Percentiles rank a stretch among this genome's conserved stretches.
phyloP scores from a whole-genome alignment of 179 eudicot genomes.

The Beta macrorhiza region DNA sequence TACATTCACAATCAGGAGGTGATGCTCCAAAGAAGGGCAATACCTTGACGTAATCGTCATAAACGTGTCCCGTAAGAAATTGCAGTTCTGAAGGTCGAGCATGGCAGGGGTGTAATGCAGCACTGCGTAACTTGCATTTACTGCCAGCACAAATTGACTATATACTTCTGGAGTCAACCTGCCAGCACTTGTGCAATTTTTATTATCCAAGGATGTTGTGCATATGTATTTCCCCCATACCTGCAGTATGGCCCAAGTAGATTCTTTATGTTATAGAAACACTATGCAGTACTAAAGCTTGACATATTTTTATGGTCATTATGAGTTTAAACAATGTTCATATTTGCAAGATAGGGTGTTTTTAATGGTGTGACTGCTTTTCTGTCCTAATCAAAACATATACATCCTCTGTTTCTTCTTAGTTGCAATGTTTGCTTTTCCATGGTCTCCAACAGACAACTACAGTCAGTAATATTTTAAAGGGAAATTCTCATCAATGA shows the following conservation, averaged over 20 bases:
- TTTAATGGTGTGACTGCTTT: too few species aligned
- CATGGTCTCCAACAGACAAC: too few species aligned
- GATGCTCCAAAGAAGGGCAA: slow-evolving; percentile 65
- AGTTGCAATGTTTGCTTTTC: too few species aligned
- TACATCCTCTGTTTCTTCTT: too few species aligned
- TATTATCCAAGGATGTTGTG: slow-evolving; percentile 37
- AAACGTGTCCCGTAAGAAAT: slow-evolving; percentile 73
- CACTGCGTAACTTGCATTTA: slow-evolving; percentile 75
- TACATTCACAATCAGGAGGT: slow-evolving; percentile 55
- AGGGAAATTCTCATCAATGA: too few species aligned
- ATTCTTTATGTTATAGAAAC: background rate
- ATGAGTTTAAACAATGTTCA: background rate
- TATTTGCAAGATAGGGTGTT: background rate
- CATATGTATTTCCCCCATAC: slow-evolving; percentile 82
- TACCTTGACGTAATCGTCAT: slow-evolving; percentile 49
- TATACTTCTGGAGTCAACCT: slow-evolving; percentile 77
- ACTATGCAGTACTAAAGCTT: background rate
- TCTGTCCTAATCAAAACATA: too few species aligned
- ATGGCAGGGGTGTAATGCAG: slow-evolving; percentile 74
- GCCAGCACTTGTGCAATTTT: slow-evolving; percentile 57
- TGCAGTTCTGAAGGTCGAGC: slow-evolving; percentile 77
- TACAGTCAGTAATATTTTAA: too few species aligned
- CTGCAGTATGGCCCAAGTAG: slow-evolving; percentile 36
- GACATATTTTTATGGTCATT: background rate
- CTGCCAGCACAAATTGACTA: slow-evolving; percentile 55